Conservation (phyloP, 106 monocot genomes). For the Acorus gramineus region DNA sequence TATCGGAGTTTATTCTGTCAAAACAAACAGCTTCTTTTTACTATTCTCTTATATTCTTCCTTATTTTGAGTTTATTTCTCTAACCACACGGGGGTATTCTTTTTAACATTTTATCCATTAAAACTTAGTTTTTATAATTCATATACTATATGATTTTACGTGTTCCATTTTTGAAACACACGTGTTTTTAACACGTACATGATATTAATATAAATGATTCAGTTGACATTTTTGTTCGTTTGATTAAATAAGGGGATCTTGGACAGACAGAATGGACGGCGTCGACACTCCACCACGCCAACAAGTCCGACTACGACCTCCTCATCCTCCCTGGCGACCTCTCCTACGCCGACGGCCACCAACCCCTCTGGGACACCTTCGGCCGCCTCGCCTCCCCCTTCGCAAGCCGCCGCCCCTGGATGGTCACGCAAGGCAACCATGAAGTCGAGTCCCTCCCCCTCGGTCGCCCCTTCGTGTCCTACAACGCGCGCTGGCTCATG, state of each 20-base stretch:
- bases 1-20: no score
- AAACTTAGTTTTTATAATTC: no score
- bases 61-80: no score
- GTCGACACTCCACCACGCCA: conserved; percentile 51
- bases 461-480: conserved; percentile 34
- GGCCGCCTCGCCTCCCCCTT: conserved; percentile 48
- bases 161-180: no score
- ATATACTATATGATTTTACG: no score
- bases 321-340: conserved; percentile 84
- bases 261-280: conserved; percentile 90
- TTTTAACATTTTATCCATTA: no score
- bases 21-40: no score
- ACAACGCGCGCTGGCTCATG: conserved; percentile 75
- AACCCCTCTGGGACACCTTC: conserved; percentile 79
- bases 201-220: no score
- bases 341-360: conserved; percentile 68
- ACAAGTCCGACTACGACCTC: conserved; percentile 44
- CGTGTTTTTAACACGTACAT: no score
- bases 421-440: conserved; percentile 90
- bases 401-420: conserved; percentile 69
- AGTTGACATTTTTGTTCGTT: neutral
- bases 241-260: conserved; percentile 38
- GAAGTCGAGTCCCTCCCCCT: conserved; percentile 44
- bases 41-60: no score
- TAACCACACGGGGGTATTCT: no score